Base-by-base conservation (phyloP, 1,284 basidiomycete species). In the Melampsora americana region DNA sequence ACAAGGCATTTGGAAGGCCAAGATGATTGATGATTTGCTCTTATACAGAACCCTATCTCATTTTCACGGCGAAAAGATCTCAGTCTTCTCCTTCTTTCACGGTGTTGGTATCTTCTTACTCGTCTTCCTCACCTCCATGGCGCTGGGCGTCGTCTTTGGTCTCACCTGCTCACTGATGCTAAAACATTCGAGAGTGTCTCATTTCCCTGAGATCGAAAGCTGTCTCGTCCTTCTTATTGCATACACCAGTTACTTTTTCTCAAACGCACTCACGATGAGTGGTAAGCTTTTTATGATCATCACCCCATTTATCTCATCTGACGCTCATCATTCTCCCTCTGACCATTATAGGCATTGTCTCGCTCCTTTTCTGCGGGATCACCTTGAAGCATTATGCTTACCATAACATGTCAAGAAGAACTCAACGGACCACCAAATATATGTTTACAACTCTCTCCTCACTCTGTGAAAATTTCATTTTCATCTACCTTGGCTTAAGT, bases 311-410 rank as follows among this genome's bases (percentile, higher is more conserved):
- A 50, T 66, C 16, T 44, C 28, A 59, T 59, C 20, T 56, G 50
- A 35, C 30, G 56, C 30, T 60, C 26, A 5, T 53, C 30, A 23
- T 18, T 16, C 35, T 18, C 18, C 14, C 28, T n/a, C 18, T 53
- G 30, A 26, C 26, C 39, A 0, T 26, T 0, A 3, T 72, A 86
- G 86, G 96, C 66, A 98, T 99, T 84, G 95, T 99, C 56, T 97
- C 95, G 0, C 88, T 99, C 39, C 88, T 99, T 46, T 98, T 99
- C 86, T 99, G 95, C 83, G 95, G 95, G 77, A 97, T 99, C 84
- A 99, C 95, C 0, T 88, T 99, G 80, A 99, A 99, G 84, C 96
- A 99, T 83, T 99, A 99, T 81, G 95, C 95, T 2, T 98, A 97
- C 83, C 95, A 98, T 85, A 99, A 93, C 76, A 99, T 99, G 95